phyloP scores from a whole-genome alignment of 768 basidiomycete species.

The Coprinopsis strossmayeri region DNA sequence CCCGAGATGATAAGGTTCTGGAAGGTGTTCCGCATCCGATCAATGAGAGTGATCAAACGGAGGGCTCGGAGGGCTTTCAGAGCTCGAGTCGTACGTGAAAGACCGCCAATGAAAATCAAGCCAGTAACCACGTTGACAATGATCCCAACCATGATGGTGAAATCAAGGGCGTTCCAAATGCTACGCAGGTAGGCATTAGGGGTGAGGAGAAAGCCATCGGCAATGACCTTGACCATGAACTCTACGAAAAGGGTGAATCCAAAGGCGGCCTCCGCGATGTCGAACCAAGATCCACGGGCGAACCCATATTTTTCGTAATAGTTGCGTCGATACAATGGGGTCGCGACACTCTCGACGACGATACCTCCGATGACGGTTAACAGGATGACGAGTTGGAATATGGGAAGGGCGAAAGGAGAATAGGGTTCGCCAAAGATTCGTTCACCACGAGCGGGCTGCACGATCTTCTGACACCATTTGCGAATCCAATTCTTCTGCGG shows the following conservation, averaged over 20 bases:
- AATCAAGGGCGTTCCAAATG: constrained; percentile 90
- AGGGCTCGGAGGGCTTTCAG: constrained; percentile 86
- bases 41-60: constrained; percentile 83
- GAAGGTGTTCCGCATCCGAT: constrained; percentile 82
- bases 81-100: constrained; percentile 77
- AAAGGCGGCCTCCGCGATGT: constrained; percentile 69
- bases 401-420: constrained; percentile 54
- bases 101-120: constrained; percentile 68
- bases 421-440: constrained; percentile 79
- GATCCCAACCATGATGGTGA: constrained; percentile 74
- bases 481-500: constrained; percentile 73
- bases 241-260: constrained; percentile 70
- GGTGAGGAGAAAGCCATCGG: constrained; percentile 87
- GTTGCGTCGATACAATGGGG: constrained; percentile 73
- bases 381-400: constrained; percentile 72
- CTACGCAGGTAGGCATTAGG: constrained; percentile 89
- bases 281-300: constrained; percentile 79
- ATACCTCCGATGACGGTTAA: constrained; percentile 76
- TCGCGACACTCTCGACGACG: constrained; percentile 76
- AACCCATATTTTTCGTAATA: constrained; percentile 58
- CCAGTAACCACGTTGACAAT: constrained; percentile 68
- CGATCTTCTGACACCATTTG: constrained; percentile 72
- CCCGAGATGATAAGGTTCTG: constrained; percentile 85
- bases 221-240: constrained; percentile 84
- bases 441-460: constrained; percentile 76